phyloP scores from a whole-genome alignment of 1,139 yeast genomes.

The Debaryomyces robertsiae region DNA sequence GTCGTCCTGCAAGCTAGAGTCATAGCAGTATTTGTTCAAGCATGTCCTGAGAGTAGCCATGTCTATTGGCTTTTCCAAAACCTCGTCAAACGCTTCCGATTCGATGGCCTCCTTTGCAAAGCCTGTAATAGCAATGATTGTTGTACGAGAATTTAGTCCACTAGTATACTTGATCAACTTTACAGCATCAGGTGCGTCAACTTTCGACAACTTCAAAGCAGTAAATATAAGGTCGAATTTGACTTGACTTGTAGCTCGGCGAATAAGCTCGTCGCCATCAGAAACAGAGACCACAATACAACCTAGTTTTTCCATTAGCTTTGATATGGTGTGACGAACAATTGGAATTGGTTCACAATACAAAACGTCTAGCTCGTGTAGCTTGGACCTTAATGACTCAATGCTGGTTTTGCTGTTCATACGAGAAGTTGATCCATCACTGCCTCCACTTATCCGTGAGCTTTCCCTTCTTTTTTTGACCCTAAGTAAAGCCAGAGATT shows the following conservation, averaged over 20 bases:
- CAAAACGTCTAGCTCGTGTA: conserved; percentile 59
- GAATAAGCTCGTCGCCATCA: conserved; percentile 80
- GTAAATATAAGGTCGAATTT: conserved; percentile 83
- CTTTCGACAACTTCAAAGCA: conserved; percentile 67
- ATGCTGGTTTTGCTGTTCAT: conserved; percentile 7
- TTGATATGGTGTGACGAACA: conserved; percentile 68
- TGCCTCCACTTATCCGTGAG: conserved; percentile 35
- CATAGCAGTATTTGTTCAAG: conserved; percentile 16
- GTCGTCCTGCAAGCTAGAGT: conserved; percentile 23
- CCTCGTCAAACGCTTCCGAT: conserved; percentile 64
- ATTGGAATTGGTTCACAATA: conserved; percentile 89
- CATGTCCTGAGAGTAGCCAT: conserved; percentile 27
- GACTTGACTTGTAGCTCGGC: conserved; percentile 81
- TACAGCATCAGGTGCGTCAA: conserved; percentile 74
- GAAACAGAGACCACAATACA: conserved; percentile 80
- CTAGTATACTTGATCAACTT: conserved; percentile 76
- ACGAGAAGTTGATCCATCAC: conserved; percentile 12
- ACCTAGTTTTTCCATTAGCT: conserved; percentile 67
- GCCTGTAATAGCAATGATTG: conserved; percentile 76
- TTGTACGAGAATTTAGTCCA: conserved; percentile 74
- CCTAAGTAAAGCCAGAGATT: conserved; percentile 54
- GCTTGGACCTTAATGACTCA: conserved; percentile 12
- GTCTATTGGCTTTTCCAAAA: conserved; percentile 76
- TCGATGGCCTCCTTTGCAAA: conserved; percentile 67
- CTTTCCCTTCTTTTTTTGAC: conserved; percentile 62